These are phyloP conservation scores for Cucumis hystrix DNA, from an alignment of 306 rosid genomes.

Conservation along the genomic window DNA sequence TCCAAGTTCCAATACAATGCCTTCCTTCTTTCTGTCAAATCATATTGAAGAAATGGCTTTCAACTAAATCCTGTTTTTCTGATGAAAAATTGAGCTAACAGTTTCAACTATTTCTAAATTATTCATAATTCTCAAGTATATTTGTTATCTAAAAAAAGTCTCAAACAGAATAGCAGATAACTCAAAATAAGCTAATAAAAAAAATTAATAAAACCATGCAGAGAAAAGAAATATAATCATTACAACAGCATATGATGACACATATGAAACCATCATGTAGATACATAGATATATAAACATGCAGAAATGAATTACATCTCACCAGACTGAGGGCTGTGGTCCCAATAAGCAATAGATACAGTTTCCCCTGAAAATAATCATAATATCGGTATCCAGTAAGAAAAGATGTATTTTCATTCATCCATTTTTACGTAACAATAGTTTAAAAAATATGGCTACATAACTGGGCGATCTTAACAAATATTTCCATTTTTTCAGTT, in stretches of 20 bases:
- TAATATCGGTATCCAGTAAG: not conserved
- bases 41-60: not conserved
- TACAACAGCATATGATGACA: not conserved
- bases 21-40: not conserved
- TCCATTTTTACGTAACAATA: not conserved
- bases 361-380: conserved; percentile 34
- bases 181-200: not conserved
- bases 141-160: not conserved
- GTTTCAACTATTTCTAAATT: not conserved
- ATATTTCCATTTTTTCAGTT: not conserved
- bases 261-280: not conserved
- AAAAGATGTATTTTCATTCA: not conserved
- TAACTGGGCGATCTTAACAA: not conserved
- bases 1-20: not conserved
- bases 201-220: not conserved
- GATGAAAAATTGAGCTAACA: not conserved
- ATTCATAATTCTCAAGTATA: not conserved
- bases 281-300: not conserved
- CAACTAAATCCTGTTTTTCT: not conserved
- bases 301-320: not conserved
- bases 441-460: not conserved
- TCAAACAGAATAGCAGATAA: not conserved
- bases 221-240: not conserved
- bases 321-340: conserved; percentile 57
- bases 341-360: conserved; percentile 46